Evolutionary conservation across 2,329 filamentous ascomycete genomes (phyloP).

Genomic region (Trichoderma harzianum): DNA sequence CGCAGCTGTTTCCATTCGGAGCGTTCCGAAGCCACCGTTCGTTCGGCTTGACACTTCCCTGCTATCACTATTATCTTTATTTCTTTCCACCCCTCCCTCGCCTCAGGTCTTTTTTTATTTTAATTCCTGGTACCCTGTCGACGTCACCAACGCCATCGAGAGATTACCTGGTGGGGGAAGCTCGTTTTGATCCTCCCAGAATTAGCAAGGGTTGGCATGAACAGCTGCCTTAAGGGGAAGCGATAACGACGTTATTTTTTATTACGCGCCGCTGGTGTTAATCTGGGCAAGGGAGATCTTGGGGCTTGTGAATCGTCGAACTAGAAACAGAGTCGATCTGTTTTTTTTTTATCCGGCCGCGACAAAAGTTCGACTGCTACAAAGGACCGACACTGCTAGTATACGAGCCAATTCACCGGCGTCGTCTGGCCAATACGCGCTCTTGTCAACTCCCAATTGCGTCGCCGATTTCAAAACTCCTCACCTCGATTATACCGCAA

Average conservation of each 20-base stretch:
- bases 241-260: not conserved
- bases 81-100: not conserved
- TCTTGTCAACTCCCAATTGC: not conserved
- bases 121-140: not conserved
- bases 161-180: constrained; percentile 13
- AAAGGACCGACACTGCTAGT: not conserved
- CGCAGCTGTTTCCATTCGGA: not conserved
- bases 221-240: constrained; percentile 15
- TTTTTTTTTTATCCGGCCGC: not conserved
- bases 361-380: not conserved
- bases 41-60: not conserved
- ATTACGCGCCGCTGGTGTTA: not conserved
- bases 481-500: not conserved
- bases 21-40: not conserved
- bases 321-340: not conserved
- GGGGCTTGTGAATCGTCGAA: not conserved
- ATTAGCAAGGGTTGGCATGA: constrained; percentile 12
- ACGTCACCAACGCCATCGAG: constrained; percentile 10
- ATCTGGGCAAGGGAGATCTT: not conserved
- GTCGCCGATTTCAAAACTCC: not conserved
- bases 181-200: not conserved
- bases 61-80: not conserved
- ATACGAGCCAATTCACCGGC: not conserved
- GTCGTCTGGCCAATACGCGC: not conserved
- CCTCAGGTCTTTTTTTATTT: not conserved